A percentile compares a stretch with the other conserved stretches of the same genome.
Conservation (phyloP, 2,329 filamentous ascomycete genomes). For the Talaromyces marneffei region DNA sequence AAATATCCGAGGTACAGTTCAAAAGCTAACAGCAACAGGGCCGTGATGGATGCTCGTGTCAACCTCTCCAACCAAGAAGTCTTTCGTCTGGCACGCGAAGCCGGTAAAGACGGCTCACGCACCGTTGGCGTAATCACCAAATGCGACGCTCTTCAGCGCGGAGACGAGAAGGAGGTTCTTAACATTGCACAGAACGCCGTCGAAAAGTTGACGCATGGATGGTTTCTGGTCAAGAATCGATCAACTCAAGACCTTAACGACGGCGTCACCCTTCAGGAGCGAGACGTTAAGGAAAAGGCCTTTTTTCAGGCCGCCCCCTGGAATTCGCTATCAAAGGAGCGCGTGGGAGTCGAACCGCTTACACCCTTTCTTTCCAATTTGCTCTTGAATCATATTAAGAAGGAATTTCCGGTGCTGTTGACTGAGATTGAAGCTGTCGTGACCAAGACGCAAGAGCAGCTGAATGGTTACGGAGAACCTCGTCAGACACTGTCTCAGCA, state of each 20-base stretch:
- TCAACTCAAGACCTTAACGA: conserved; percentile 10
- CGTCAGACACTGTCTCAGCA: conserved; percentile 17
- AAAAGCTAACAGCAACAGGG: conserved; percentile 1
- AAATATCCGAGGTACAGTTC: background rate
- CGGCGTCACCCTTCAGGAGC: conserved; percentile 23
- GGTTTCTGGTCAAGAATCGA: conserved; percentile 10
- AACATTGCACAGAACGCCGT: conserved; percentile 16
- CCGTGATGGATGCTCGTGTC: conserved; percentile 33
- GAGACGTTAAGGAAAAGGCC: conserved; percentile 10
- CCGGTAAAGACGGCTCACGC: conserved; percentile 27
- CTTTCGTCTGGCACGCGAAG: conserved; percentile 39
- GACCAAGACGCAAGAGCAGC: background rate
- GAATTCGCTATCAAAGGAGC: conserved; percentile 17
- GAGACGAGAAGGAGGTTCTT: conserved; percentile 21
- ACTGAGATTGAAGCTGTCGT: conserved; percentile 8
- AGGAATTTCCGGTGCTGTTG: conserved; percentile 1
- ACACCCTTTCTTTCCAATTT: conserved; percentile 18
- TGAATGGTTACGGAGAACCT: conserved; percentile 16
- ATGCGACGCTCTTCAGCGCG: conserved; percentile 27
- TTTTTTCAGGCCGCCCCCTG: conserved; percentile 18
- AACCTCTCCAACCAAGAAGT: conserved; percentile 50
- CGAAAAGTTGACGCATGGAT: conserved; percentile 5
- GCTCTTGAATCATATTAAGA: conserved; percentile 9
- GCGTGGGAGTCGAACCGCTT: conserved; percentile 18
- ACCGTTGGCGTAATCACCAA: conserved; percentile 37